Conservation (phyloP, 805 yeast species). For the Candida pini region DNA sequence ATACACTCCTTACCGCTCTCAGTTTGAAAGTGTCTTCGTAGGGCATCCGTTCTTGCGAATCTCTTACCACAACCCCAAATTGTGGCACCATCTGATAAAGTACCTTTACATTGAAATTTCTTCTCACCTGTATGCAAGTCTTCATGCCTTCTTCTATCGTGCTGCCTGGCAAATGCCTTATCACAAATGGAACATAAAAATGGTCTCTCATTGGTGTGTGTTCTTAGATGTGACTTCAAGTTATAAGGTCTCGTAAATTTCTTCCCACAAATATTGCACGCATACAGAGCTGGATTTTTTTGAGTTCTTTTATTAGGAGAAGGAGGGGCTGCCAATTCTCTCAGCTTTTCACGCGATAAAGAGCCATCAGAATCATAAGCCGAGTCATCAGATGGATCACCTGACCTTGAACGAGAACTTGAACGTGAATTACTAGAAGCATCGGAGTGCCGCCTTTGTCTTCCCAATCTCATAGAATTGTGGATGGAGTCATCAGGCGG, state of each 20-base stretch:
- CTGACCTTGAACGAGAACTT: constrained; percentile 19
- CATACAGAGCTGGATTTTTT: constrained; percentile 67
- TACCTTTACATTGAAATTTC: constrained; percentile 66
- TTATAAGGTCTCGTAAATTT: constrained; percentile 90
- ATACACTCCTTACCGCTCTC: constrained; percentile 74
- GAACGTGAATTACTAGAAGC: constrained; percentile 16
- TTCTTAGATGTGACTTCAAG: constrained; percentile 81
- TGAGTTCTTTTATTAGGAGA: constrained; percentile 46
- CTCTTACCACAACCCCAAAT: constrained; percentile 77
- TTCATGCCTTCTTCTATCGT: constrained; percentile 73
- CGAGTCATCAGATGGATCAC: constrained; percentile 22
- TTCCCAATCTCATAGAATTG: constrained; percentile 32
- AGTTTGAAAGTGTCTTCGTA: constrained; percentile 73
- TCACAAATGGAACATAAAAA: constrained; percentile 69
- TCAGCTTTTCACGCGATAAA: constrained; percentile 47
- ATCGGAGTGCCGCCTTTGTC: constrained; percentile 30
- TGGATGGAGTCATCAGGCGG: constrained; percentile 27
- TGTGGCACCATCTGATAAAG: constrained; percentile 45
- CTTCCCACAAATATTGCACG: constrained; percentile 81
- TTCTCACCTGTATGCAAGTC: constrained; percentile 73
- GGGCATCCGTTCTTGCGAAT: constrained; percentile 76
- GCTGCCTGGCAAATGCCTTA: constrained; percentile 76
- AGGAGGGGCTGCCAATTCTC: constrained; percentile 59
- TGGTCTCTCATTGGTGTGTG: constrained; percentile 84
- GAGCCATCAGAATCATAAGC: constrained; percentile 28